Base-by-base conservation (phyloP, 768 basidiomycete genomes). In the Leucosporidium creatinivorum region DNA sequence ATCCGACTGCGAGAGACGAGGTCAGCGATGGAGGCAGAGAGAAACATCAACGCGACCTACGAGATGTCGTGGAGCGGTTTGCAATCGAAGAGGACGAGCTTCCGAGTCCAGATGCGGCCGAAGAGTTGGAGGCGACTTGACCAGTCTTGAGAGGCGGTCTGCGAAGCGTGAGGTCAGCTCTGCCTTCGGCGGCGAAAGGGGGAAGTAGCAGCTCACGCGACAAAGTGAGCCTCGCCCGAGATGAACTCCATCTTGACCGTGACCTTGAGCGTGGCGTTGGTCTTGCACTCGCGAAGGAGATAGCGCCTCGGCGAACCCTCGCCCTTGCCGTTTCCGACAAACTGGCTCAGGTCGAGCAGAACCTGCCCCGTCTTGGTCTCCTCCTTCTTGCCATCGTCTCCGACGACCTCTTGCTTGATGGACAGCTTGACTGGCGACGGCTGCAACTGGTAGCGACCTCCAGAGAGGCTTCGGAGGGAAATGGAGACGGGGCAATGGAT, bases 171-270 rank as follows among this genome's bases (percentile, higher is more conserved):
- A 12, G 2, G 58, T 52, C 47, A 49, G 49, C 49, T 36, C 21
- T 17, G 48, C 44, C 5, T 21, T 17, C 33, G 1, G 4, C 7
- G 18, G 19, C 31, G 10, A 7, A 10, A 21, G 15, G 36, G 8
- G 21, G 25, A 21, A n/a, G 31, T n/a, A 21, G 33, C 4, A n/a
- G 66, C 74, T 51, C 28, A 73, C 72, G 70, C 68, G 25, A 65
- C 47, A 54, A 68, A 75, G 30, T 62, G 36, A 12, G 55, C 50
- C 50, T 73, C 73, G 1, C 73, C 73, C 12, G 69, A 69, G 9
- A 75, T 33, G 63, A 66, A 69, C 30, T 75, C 63, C 69, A 75
- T 68, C 65, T 68, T 73, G 63, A 75, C 71, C n/a, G 69, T 68
- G 19, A 75, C 59, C 23, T 72, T 47, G 3, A 75, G 52, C 19